Conservation (phyloP, 192 early-diverging fungal genomes). For the Rhizophagus clarus region DNA sequence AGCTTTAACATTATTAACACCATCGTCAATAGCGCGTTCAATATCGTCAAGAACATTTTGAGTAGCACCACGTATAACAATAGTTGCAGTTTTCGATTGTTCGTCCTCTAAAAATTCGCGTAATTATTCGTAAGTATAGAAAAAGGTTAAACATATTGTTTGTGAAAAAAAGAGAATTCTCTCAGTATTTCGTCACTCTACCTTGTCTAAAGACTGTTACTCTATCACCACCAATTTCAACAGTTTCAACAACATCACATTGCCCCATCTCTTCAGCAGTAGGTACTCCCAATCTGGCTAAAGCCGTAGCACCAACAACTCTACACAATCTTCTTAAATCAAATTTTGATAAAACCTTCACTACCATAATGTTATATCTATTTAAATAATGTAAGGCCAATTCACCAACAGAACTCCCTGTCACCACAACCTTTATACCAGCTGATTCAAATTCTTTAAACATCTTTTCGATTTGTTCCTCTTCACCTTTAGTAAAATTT, state of each 20-base stretch:
- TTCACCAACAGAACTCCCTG: conserved; percentile 88
- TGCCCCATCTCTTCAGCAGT: conserved; percentile 97
- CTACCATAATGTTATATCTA: conserved; percentile 85
- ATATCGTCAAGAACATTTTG: conserved; percentile 95
- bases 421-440: conserved; percentile 90
- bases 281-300: conserved; percentile 91
- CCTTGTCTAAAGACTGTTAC: conserved; percentile 97
- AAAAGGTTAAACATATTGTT: neutral
- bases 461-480: conserved; percentile 83
- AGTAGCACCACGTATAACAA: conserved; percentile 95
- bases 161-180: neutral
- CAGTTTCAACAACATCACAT: conserved; percentile 95
- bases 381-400: conserved; percentile 95
- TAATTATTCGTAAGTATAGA: neutral
- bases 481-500: conserved; percentile 94
- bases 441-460: conserved; percentile 90
- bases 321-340: conserved; percentile 94
- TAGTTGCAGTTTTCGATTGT: conserved; percentile 85
- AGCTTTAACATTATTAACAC: conserved; percentile 96
- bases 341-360: conserved; percentile 94
- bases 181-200: neutral
- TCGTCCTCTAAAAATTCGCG: conserved; percentile 61
- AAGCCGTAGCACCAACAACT: conserved; percentile 87
- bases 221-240: conserved; percentile 96
- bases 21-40: conserved; percentile 97